Evolutionary conservation across 164 flowering plant genomes (phyloP), one percentile per base, ranked within the genome.

Genomic region (Sedum album): DNA sequence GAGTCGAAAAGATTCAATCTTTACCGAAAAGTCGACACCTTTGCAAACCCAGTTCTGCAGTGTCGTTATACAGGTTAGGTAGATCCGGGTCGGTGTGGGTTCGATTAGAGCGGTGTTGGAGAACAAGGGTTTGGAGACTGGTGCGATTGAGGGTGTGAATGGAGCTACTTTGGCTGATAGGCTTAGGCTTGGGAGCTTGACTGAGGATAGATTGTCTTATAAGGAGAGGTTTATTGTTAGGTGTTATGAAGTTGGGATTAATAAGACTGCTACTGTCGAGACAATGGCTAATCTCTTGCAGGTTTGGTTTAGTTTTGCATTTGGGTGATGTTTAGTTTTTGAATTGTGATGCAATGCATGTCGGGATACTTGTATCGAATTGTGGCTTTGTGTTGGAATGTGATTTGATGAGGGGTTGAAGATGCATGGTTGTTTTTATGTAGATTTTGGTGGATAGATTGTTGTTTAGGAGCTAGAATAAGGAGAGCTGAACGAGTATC

Each of bases 241-340:
- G 77, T 80, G 91, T 70, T 90, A 90, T 69, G 98, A 93, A 74
- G 98, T 93, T 39, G 97, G 96, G 55, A 81, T 90, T 70, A 94
- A 94, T 75, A 91, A 88, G 76, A 94, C 97, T 36, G 97, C 96
- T 41, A 94, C 97, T 33, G 90, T 94, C 26, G 99, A 94, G 74
- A 86, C 99, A 72, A 85, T 94, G 49, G 97, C 97, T 2, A 94
- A 91, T 91, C 88, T 88, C 31, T 78, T 94, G 82, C 96, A 91
- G 96, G 99, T 91, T 53, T 6, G 30, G 39, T 6, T 21, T 65
- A 30, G 11, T 14, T n/a, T 1, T 61, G 65, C 31, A 15, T 62
- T 62, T 62, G 66, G 10, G 38, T 35, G 38, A 35, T 35, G 38
- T 35, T 3, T 3, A 35, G 38, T 35, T 35, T 35, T 35, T 35